Evolutionary conservation across 2,329 filamentous ascomycete species (phyloP).

Genomic region (Aureobasidium subglaciale): DNA sequence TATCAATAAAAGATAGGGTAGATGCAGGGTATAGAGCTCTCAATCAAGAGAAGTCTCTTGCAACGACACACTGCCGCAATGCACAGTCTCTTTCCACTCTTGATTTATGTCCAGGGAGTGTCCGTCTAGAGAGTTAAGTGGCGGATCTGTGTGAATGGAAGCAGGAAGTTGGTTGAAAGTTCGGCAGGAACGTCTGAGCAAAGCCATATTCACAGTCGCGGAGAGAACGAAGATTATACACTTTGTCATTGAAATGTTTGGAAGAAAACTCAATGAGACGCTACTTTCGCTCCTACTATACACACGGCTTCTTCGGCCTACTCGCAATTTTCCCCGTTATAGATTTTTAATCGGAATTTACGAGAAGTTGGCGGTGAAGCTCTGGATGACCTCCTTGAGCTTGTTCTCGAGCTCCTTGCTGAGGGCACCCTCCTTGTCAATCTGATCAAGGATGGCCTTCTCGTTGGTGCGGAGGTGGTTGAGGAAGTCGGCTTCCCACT

Average conservation of each 20-base stretch:
- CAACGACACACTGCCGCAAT: too few relatives aligned
- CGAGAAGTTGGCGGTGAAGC: conserved; percentile 91
- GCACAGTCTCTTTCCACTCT: not conserved
- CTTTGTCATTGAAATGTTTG: conserved; percentile 15
- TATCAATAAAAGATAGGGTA: too few relatives aligned
- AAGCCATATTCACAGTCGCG: not conserved
- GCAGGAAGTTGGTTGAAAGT: not conserved
- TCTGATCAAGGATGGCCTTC: conserved; percentile 70
- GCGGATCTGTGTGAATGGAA: not conserved
- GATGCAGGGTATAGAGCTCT: too few relatives aligned
- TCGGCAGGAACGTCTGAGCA: not conserved
- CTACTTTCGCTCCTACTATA: conserved; percentile 26
- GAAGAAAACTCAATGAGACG: conserved; percentile 16
- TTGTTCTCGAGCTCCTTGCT: conserved; percentile 88
- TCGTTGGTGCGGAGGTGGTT: conserved; percentile 88
- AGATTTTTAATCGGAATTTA: conserved; percentile 26
- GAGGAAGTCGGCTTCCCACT: conserved; percentile 94
- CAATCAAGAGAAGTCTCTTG: too few relatives aligned
- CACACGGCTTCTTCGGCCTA: conserved; percentile 21
- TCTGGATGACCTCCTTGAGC: conserved; percentile 67
- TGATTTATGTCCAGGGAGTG: too few relatives aligned
- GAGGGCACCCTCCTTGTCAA: conserved; percentile 91
- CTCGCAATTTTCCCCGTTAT: conserved; percentile 15
- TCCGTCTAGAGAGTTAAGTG: too few relatives aligned
- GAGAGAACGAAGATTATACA: conserved; percentile 7